These are phyloP conservation scores for Apiospora saccharicola DNA, from an alignment of 2,329 filamentous ascomycete species.

Conservation along the genomic window DNA sequence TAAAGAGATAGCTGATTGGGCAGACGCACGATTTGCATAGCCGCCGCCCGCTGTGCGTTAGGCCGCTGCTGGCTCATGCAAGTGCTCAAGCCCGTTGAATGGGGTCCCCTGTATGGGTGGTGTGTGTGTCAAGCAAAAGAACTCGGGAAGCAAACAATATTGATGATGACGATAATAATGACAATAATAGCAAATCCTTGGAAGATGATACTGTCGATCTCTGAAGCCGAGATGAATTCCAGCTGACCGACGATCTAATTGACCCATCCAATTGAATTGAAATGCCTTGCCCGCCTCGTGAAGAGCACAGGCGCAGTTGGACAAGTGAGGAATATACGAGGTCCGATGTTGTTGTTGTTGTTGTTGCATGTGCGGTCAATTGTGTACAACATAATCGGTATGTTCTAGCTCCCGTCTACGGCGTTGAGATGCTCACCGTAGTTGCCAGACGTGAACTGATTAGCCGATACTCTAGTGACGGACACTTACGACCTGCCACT, in stretches of 20 bases:
- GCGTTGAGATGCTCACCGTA: background rate
- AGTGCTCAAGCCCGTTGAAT: constrained; percentile 42
- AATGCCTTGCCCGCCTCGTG: background rate
- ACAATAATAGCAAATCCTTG: constrained; percentile 2
- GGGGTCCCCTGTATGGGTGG: constrained; percentile 30
- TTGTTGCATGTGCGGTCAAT: constrained; percentile 1
- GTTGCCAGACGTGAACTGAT: background rate
- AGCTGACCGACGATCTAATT: constrained; percentile 3
- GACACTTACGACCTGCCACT: background rate
- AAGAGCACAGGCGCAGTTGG: background rate
- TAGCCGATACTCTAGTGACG: constrained; percentile 6
- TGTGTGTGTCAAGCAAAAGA: background rate
- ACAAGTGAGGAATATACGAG: background rate
- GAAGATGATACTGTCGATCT: constrained; percentile 7
- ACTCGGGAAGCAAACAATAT: constrained; percentile 4
- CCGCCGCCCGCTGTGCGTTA: constrained; percentile 48
- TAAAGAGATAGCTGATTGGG: constrained; percentile 40
- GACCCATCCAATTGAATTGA: background rate
- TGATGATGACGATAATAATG: background rate
- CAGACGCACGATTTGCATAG: constrained; percentile 45
- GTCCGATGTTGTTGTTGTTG: background rate
- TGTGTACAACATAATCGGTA: background rate
- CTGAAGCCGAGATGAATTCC: background rate
- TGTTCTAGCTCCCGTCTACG: constrained; percentile 13
- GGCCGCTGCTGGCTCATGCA: constrained; percentile 44